Base-by-base conservation (phyloP, 768 basidiomycete species). In the Xanthoconium stramineum region DNA sequence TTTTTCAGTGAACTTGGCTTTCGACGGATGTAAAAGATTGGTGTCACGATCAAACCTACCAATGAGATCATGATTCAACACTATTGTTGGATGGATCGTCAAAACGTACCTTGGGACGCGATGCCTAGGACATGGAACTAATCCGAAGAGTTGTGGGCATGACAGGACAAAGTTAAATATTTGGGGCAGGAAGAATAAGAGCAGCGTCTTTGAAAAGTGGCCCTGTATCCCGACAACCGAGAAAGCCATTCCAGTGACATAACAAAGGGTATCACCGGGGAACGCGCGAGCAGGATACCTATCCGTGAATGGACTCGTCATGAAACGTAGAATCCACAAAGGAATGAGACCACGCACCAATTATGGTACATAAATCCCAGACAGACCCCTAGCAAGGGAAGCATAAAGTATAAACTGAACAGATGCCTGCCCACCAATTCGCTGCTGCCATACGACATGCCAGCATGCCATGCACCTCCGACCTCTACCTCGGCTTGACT, bases 231-330 rank as follows among this genome's bases (percentile, higher is more conserved):
- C 95, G 33, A 96, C 94, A 10, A 97, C 95, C 1, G 97, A 89
- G 69, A 99, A 98, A 5, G 97, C 93, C 97, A 99, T 99, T 57
- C 97, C 97, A 0, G 94, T 85, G 39, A 98, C 86, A 75, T 99
- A 99, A 72, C 97, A 99, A 32, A 99, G 80, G 5, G 97, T 99
- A 70, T 99, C 97, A 3, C 97, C 97, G 0, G 94, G 91, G 68
- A 98, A 99, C 0, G 83, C 93, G 20, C 89, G 82, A 11, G 97
- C 94, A 7, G 97, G 97, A 69, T 96, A 98, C 94, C 96, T 98
- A 10, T 42, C n/a, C 24, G 65, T 13, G 50, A 36, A 24, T 35
- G 14, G 37, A 19, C 7, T 33, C 48, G 49, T 46, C 28, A 47
- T 42, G 35, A 46, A 39, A 44, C 15, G 10, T 36, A 11, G 17